Conservation (phyloP, 495 filamentous ascomycete genomes). For the Penicillium riverlandense region DNA sequence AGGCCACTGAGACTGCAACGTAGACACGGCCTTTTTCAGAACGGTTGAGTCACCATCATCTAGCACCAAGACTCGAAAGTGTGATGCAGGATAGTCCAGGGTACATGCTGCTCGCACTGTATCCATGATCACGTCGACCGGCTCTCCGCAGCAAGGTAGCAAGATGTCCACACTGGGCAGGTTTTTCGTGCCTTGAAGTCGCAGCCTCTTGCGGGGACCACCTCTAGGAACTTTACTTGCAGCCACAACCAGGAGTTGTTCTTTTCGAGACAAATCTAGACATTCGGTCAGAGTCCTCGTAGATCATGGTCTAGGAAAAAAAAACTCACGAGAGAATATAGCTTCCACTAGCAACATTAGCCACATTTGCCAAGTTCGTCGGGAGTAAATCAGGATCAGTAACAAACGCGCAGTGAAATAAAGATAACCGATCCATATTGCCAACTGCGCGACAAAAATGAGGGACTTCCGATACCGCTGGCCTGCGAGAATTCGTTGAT, state of each 20-base stretch:
- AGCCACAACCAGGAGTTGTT: slow-evolving; percentile 16
- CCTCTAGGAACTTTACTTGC: slow-evolving; percentile 5
- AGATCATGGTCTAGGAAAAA: no score
- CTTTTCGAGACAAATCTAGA: slow-evolving; percentile 18
- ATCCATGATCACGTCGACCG: slow-evolving; percentile 42
- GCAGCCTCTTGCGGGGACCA: slow-evolving; percentile 13
- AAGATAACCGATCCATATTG: slow-evolving; percentile 14
- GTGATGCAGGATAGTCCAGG: slow-evolving; percentile 40
- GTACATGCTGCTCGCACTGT: slow-evolving; percentile 41
- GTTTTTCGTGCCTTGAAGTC: slow-evolving; percentile 11
- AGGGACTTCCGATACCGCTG: slow-evolving; percentile 16
- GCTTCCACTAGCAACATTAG: slow-evolving; percentile 20
- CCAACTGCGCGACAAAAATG: slow-evolving; percentile 11
- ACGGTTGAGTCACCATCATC: slow-evolving; percentile 40
- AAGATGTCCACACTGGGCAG: slow-evolving; percentile 41
- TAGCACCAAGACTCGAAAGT: slow-evolving; percentile 39
- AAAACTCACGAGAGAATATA: slow-evolving; percentile 19
- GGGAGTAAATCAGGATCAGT: slow-evolving; percentile 1
- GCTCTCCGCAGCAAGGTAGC: slow-evolving; percentile 43
- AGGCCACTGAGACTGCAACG: slow-evolving; percentile 17
- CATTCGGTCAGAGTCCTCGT: neutral
- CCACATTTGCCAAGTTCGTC: slow-evolving; percentile 25
- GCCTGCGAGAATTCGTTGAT: slow-evolving; percentile 7
- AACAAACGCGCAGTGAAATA: slow-evolving; percentile 18
- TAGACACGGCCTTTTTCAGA: slow-evolving; percentile 22